These are phyloP conservation scores for Mimosa bimucronata DNA, from an alignment of 306 rosid species.

Conservation along the genomic window DNA sequence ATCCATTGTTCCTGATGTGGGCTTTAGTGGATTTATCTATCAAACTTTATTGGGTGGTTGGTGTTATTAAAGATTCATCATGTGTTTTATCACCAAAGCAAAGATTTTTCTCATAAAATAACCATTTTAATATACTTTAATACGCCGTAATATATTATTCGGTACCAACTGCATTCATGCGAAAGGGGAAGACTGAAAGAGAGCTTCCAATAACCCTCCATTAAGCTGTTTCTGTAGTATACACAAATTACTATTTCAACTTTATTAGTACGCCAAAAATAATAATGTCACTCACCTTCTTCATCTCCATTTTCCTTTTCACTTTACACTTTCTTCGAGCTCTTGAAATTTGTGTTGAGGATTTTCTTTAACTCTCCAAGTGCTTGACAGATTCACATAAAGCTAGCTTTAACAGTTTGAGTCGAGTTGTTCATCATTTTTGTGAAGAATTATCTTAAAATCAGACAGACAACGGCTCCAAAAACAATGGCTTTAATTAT, in stretches of 20 bases:
- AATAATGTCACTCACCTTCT: not conserved
- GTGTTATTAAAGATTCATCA: constrained; percentile 38
- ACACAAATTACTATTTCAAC: constrained; percentile 5
- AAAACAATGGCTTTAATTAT: constrained; percentile 30
- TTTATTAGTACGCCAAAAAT: constrained; percentile 25
- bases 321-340: constrained; percentile 16
- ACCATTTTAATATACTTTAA: not conserved
- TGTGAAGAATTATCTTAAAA: constrained; percentile 34
- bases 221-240: not conserved
- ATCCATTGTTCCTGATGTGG: constrained; percentile 26
- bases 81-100: constrained; percentile 31
- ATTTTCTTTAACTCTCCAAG: constrained; percentile 21
- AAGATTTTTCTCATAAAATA: constrained; percentile 32
- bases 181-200: not conserved
- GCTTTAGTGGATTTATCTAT: constrained; percentile 33
- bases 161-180: constrained; percentile 33
- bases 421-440: constrained; percentile 19
- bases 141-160: constrained; percentile 17
- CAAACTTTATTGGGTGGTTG: constrained; percentile 40
- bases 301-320: not conserved
- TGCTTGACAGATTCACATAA: constrained; percentile 11
- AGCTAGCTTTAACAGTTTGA: constrained; percentile 27
- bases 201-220: constrained; percentile 1
- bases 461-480: constrained; percentile 43
- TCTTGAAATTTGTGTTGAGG: constrained; percentile 19